A percentile compares a stretch with the other conserved stretches of the same genome.
phyloP scores from a whole-genome alignment of 2,329 filamentous ascomycete genomes.

The Fusarium denticulatum region DNA sequence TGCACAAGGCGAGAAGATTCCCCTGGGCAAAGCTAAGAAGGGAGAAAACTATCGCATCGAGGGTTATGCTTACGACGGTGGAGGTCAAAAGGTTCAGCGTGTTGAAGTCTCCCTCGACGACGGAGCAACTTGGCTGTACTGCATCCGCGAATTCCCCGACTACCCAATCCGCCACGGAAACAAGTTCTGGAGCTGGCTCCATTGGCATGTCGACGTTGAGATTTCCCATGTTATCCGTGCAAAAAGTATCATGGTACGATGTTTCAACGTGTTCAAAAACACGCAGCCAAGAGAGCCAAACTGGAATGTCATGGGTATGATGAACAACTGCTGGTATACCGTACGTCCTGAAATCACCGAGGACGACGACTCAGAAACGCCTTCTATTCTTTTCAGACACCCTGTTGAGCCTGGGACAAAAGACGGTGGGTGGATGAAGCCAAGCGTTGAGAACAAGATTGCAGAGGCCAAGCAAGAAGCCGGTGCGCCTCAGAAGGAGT shows the following conservation, averaged over 20 bases:
- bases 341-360: background rate
- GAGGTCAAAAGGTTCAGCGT: background rate
- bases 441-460: background rate
- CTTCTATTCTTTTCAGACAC: background rate
- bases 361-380: background rate
- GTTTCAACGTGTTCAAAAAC: background rate
- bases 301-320: background rate
- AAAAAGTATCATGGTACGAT: background rate
- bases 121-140: background rate
- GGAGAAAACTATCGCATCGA: background rate
- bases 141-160: background rate
- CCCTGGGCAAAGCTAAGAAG: background rate
- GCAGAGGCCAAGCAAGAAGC: background rate
- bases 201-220: background rate
- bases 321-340: background rate
- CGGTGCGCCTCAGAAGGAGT: background rate
- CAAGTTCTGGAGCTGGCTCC: background rate
- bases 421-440: background rate
- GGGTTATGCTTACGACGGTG: background rate
- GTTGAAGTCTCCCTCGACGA: background rate
- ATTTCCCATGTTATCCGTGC: background rate
- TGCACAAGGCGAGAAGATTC: background rate
- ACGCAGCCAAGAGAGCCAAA: background rate
- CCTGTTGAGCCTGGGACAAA: background rate
- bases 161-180: background rate